phyloP scores from a whole-genome alignment of 2,329 filamentous ascomycete species.

The Cordyceps fumosorosea region DNA sequence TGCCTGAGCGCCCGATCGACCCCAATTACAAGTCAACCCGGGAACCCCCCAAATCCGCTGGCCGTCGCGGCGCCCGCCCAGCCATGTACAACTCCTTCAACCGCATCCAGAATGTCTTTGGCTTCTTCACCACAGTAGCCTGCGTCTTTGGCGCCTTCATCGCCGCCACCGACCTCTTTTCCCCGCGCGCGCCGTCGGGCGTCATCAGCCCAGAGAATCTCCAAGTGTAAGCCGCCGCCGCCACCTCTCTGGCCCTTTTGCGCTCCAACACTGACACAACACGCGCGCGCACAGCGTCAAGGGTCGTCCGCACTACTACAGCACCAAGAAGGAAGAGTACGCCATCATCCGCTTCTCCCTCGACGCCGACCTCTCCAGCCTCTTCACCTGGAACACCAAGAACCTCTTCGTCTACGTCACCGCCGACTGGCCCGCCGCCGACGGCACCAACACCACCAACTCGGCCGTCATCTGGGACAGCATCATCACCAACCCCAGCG shows the following conservation, averaged over 20 bases:
- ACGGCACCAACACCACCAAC: constrained; percentile 40
- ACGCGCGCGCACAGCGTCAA: constrained; percentile 55
- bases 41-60: neutral
- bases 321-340: constrained; percentile 87
- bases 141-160: constrained; percentile 75
- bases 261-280: neutral
- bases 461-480: constrained; percentile 91
- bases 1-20: neutral
- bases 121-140: constrained; percentile 94
- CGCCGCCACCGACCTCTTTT: constrained; percentile 69
- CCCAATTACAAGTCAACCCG: neutral
- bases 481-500: constrained; percentile 74
- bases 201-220: constrained; percentile 65
- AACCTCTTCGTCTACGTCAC: constrained; percentile 96
- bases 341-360: constrained; percentile 90
- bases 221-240: constrained; percentile 62
- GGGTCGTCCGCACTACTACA: constrained; percentile 94
- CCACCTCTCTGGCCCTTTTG: neutral
- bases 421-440: constrained; percentile 56
- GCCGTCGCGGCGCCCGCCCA: constrained; percentile 8
- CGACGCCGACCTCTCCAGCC: constrained; percentile 79
- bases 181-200: constrained; percentile 59
- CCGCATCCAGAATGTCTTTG: constrained; percentile 86
- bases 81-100: constrained; percentile 89
- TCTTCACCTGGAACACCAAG: constrained; percentile 99